Evolutionary conservation across 2,329 filamentous ascomycete species (phyloP).

Genomic region (Myrmaecium sp.): DNA sequence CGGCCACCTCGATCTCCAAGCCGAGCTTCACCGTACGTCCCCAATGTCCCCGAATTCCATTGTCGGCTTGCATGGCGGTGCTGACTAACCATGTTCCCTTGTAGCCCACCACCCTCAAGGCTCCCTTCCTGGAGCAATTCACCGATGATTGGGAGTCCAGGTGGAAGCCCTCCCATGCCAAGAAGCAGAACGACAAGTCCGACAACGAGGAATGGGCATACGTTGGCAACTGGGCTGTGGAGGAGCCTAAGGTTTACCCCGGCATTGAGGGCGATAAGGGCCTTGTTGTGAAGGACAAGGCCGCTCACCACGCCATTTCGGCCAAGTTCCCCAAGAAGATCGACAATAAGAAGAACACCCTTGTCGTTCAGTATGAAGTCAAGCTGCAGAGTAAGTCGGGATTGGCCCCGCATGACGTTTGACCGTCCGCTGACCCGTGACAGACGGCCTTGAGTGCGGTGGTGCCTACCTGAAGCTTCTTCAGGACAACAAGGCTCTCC

Average conservation of each 20-base stretch:
- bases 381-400: slow-evolving; percentile 91
- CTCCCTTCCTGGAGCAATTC: slow-evolving; percentile 95
- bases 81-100: slow-evolving; percentile 8
- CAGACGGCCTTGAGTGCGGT: slow-evolving; percentile 90
- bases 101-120: slow-evolving; percentile 80
- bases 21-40: slow-evolving; percentile 74
- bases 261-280: slow-evolving; percentile 92
- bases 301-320: slow-evolving; percentile 97
- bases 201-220: slow-evolving; percentile 87
- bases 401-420: background rate
- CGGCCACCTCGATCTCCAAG: slow-evolving; percentile 45
- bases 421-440: background rate
- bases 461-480: slow-evolving; percentile 99
- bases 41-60: slow-evolving; percentile 3
- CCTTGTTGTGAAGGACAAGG: slow-evolving; percentile 93
- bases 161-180: slow-evolving; percentile 91
- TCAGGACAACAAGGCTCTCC: slow-evolving; percentile 90
- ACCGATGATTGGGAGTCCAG: slow-evolving; percentile 85
- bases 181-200: slow-evolving; percentile 75
- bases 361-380: slow-evolving; percentile 97
- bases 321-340: slow-evolving; percentile 96
- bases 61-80: background rate
- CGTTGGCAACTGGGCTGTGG: slow-evolving; percentile 88
- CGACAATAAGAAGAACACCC: slow-evolving; percentile 90
- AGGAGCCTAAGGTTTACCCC: slow-evolving; percentile 81